phyloP scores from a whole-genome alignment of 2,329 filamentous ascomycete genomes.

The Fusarium verrucosum region DNA sequence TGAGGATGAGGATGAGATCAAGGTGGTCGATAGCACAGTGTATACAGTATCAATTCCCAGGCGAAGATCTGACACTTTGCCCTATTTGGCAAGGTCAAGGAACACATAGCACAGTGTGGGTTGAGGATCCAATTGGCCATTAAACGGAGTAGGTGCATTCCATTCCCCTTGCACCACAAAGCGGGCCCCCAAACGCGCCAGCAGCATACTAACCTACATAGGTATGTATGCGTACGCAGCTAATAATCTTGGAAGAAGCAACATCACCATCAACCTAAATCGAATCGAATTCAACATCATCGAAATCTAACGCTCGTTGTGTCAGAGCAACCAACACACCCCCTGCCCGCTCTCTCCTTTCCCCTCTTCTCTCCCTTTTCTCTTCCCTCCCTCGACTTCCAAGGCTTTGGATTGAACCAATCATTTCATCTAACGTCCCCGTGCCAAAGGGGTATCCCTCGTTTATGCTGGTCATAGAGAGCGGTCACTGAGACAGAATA shows the following conservation, averaged over 20 bases:
- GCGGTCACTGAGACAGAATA: constrained; percentile 7
- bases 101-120: constrained; percentile 13
- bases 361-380: background rate
- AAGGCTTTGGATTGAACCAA: background rate
- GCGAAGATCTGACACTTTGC: constrained; percentile 3
- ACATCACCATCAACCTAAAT: constrained; percentile 14
- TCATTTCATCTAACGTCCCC: constrained; percentile 17
- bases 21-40: no score
- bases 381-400: background rate
- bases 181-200: background rate
- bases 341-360: background rate
- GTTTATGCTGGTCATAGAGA: constrained; percentile 12
- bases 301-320: constrained; percentile 2
- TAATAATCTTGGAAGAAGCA: constrained; percentile 30
- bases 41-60: background rate
- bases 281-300: constrained; percentile 3
- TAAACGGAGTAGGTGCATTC: no score
- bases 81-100: background rate
- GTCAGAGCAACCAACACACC: background rate
- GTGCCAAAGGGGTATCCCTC: constrained; percentile 20
- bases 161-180: constrained; percentile 5
- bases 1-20: constrained; percentile 1
- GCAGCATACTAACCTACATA: no score
- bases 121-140: constrained; percentile 13
- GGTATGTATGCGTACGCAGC: no score